Evolutionary conservation across 768 basidiomycete genomes (phyloP).

Genomic region (Phlebiopsis gigantea): DNA sequence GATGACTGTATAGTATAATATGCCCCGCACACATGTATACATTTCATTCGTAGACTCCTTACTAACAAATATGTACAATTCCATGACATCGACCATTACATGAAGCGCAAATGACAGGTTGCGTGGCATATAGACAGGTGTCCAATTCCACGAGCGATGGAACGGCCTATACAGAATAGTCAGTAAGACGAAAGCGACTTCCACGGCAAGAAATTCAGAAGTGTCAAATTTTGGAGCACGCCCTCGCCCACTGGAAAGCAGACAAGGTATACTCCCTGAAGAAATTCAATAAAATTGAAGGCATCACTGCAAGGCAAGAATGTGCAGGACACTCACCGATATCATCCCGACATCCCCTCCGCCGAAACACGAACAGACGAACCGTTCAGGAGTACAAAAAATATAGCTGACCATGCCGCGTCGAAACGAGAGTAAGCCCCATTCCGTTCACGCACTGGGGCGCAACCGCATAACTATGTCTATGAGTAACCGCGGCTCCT

Average conservation of each 20-base stretch:
- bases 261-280: constrained; percentile 78
- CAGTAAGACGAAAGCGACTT: not conserved
- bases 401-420: constrained; percentile 33
- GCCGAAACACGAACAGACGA: constrained; percentile 37
- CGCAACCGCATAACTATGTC: constrained; percentile 85
- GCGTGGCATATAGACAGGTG: too few relatives aligned
- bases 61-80: not conserved
- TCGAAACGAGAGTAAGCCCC: constrained; percentile 85
- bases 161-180: not conserved
- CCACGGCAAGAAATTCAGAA: constrained; percentile 20
- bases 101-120: not conserved
- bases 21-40: constrained; percentile 1
- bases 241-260: constrained; percentile 32
- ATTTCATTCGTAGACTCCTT: not conserved
- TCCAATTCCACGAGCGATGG: too few relatives aligned
- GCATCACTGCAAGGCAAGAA: constrained; percentile 32
- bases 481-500: constrained; percentile 69
- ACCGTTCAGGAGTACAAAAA: constrained; percentile 51
- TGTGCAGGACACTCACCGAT: constrained; percentile 5
- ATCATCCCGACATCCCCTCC: not conserved
- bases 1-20: constrained; percentile 3
- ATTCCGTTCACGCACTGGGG: constrained; percentile 63
- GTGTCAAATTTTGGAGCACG: constrained; percentile 76
- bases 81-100: not conserved
- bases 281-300: constrained; percentile 78